Evolutionary conservation across 371 early-diverging fungal species (phyloP), one percentile per base, ranked within the genome.

Genomic region (Lichtheimia corymbifera): DNA sequence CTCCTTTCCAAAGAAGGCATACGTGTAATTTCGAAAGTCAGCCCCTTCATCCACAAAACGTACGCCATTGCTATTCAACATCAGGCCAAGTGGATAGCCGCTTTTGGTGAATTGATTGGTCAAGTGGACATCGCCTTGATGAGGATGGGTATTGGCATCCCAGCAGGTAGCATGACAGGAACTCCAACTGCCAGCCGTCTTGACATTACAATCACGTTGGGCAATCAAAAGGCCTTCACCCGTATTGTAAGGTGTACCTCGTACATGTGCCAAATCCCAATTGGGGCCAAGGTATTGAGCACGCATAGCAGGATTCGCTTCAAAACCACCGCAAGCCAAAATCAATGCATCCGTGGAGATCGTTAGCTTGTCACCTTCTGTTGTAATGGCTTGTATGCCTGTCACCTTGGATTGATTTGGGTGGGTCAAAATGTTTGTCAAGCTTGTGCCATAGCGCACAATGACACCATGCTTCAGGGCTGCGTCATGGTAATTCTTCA

Each of bases 211-310:
- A 50, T 65, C 66, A 13, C 61, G 55, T 30, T 61, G 60, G 13
- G 66, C 66, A 50, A 61, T 61, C 13, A 60, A 11, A 0, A 56
- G 51, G n/a, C 66, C 60, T 35, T 65, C 66, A 13, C 66, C 66
- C 1, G 66, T 65, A 40, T 65, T 65, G 57, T 51, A 65, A 40
- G 66, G 66, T 24, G 66, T 65, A n/a, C 66, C 66, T 15, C 66
- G 56, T 4, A 65, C 66, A 35, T 59, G 57, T 6, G 66, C 66
- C 15, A 59, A 42, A 35, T 65, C 66, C 66, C 66, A 65, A 20
- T 57, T 30, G 5, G 59, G 59, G 1, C 66, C 66, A n/a, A 65
- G 56, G 12, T 57, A 65, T 30, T 65, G 66, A 22, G 66, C 66
- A n/a, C 66, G 66, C 61, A 65, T 45, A 22, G 61, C 28, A 25